Base-by-base conservation (phyloP, 2,329 filamentous ascomycete species). In the Mycogone perniciosa region DNA sequence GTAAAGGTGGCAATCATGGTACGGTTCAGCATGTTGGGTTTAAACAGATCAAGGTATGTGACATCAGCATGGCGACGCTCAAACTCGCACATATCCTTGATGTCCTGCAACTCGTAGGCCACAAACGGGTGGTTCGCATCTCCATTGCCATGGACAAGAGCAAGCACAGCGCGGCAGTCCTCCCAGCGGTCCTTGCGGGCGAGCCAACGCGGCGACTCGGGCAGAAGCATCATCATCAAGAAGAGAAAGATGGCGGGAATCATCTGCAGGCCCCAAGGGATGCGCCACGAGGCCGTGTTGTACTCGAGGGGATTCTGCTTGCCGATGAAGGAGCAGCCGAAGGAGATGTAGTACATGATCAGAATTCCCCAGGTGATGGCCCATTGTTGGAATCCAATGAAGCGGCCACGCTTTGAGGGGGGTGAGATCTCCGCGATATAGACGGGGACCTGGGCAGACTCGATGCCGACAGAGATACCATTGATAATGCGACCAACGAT, bases 351-450 rank as follows among this genome's bases (percentile, higher is more conserved):
- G 71, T 85, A 86, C 81, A 85, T 85, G 69, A 84, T 82, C 56
- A 85, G 63, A 57, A 85, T 85, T 52, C 67, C 67, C 65, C 66
- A 86, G 50, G 85, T 87, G 56, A 90, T 89, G 44, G 85, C 83
- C 73, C 84, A 85, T 64, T 89, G 86, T 65, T 89, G 85, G 48
- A 81, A 77, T 50, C 84, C 82, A 30, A 90, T 84, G 43, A 90
- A 84, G 66, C 31, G 77, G 30, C 84, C 84, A 54, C 84, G 79
- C 48, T 68, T 65, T 4, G 77, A 76, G 39, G 78, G 78, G 7
- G 62, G 58, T 4, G 60, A 83, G 72, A 86, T 75, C 62, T 88
- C 85, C 39, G 82, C 79, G 45, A 87, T 80, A 66, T 87, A 88
- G 50, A 87, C 83, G 4, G 84, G 84, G 6, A 86, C 84, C 60